Evolutionary conservation across 1,284 basidiomycete genomes (phyloP).

Genomic region (Apiotrichum montevideense): DNA sequence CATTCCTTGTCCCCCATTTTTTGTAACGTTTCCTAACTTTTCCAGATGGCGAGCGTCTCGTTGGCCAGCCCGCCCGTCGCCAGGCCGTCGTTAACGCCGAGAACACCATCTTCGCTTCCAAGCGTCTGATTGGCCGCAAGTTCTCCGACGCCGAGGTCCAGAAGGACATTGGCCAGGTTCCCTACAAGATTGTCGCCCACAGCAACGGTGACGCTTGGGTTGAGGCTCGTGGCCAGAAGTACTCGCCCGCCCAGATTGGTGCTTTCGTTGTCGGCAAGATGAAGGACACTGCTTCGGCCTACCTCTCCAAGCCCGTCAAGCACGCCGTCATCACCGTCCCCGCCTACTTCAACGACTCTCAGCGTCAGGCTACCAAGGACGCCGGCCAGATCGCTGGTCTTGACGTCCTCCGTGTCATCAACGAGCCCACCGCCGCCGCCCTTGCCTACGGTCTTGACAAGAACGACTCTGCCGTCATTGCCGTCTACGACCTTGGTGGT

Average conservation of each 20-base stretch:
- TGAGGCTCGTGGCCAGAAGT: slow-evolving; percentile 59
- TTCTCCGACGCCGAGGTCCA: slow-evolving; percentile 90
- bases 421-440: slow-evolving; percentile 96
- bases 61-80: slow-evolving; percentile 94
- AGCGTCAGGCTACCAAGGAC: slow-evolving; percentile 60
- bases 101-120: slow-evolving; percentile 93
- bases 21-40: background rate
- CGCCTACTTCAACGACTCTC: slow-evolving; percentile 65
- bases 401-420: slow-evolving; percentile 96
- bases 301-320: slow-evolving; percentile 88
- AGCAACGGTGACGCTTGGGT: slow-evolving; percentile 62
- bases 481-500: slow-evolving; percentile 93
- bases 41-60: slow-evolving; percentile 71
- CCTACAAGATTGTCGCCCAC: slow-evolving; percentile 68
- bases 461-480: slow-evolving; percentile 74
- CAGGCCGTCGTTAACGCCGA: slow-evolving; percentile 95
- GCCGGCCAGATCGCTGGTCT: slow-evolving; percentile 92
- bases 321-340: slow-evolving; percentile 80
- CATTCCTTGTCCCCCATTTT: background rate
- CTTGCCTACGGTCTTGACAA: slow-evolving; percentile 92
- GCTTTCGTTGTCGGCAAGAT: slow-evolving; percentile 85
- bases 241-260: slow-evolving; percentile 62
- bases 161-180: slow-evolving; percentile 65
- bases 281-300: slow-evolving; percentile 90
- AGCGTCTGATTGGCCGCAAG: slow-evolving; percentile 92